Base-by-base conservation (phyloP, 2,329 filamentous ascomycete species). In the Hypoxylon sp. region DNA sequence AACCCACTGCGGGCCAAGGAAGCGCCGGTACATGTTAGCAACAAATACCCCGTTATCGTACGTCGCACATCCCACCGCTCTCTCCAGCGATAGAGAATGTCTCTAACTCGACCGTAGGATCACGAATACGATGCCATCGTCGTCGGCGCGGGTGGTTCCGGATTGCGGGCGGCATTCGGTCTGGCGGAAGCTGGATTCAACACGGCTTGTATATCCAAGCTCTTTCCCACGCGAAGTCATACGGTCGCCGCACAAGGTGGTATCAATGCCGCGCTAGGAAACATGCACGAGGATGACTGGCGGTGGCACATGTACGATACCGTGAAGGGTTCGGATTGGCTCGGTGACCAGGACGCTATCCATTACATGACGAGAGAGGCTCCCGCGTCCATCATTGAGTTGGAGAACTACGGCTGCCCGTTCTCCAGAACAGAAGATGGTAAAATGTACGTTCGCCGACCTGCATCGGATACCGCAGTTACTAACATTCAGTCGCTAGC, bases 231-330 rank as follows among this genome's bases (percentile, higher is more conserved):
- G 57, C 87, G 93, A 86, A 91, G 88, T 80, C 93, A 96, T 82
- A 96, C 93, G 7, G 93, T 96, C 75, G 93, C 93, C 65, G 89
- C 89, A 44, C 89, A 92, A 82, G 93, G 93, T 79, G 93, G 93
- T 78, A 95, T 96, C 86, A 96, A 96, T 81, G 93, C 93, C 62
- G 93, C 93, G 56, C 87, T 96, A 62, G 93, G 93, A 79, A 97
- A 97, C 85, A 98, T 98, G 94, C 94, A 97, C 87, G 89, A 95
- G 86, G 94, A 98, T 78, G 94, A 98, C 85, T 98, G 94, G 94
- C 91, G 94, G 86, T 98, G 94, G 94, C 94, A 98, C 85, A 98
- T 98, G 94, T 98, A 98, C 86, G 94, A 98, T 82, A 98, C 94
- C 47, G 94, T 98, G 80, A 98, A 98, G 87, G 94, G 94, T 73